A percentile compares a stretch with the other conserved stretches of the same genome.
phyloP scores from a whole-genome alignment of 2,329 filamentous ascomycete genomes.

The Cryphonectria carpinicola region DNA sequence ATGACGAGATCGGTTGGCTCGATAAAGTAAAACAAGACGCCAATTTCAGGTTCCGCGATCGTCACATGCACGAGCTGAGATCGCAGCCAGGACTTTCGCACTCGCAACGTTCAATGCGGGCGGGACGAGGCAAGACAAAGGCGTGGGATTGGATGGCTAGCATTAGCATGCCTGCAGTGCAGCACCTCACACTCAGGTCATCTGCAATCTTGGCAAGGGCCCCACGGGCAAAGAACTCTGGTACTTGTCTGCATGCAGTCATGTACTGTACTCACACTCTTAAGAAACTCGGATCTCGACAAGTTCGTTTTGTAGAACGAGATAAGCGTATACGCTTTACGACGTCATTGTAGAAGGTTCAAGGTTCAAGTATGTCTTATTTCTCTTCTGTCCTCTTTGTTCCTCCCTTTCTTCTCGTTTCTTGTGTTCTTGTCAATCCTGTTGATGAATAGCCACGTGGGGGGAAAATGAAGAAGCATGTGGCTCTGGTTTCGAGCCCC shows the following conservation, averaged over 20 bases:
- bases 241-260: neutral
- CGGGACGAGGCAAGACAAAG: neutral
- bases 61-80: constrained; percentile 25
- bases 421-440: neutral
- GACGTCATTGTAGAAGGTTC: neutral
- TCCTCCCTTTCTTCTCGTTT: neutral
- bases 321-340: neutral
- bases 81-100: constrained; percentile 26
- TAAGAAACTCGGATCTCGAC: neutral
- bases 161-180: neutral
- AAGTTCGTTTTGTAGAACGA: neutral
- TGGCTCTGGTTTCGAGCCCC: neutral
- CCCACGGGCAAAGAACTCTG: neutral
- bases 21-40: neutral
- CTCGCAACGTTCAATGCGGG: neutral
- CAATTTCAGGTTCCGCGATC: constrained; percentile 6
- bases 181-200: neutral
- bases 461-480: neutral
- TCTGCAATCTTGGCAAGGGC: neutral
- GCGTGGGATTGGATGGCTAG: neutral
- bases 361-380: neutral
- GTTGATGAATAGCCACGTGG: neutral
- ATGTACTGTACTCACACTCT: neutral
- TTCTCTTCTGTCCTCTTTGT: neutral
- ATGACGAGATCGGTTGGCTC: neutral